Percentiles rank a stretch among this genome's conserved stretches.
phyloP scores from a whole-genome alignment of 805 yeast genomes.

The Candida odintsovae region DNA sequence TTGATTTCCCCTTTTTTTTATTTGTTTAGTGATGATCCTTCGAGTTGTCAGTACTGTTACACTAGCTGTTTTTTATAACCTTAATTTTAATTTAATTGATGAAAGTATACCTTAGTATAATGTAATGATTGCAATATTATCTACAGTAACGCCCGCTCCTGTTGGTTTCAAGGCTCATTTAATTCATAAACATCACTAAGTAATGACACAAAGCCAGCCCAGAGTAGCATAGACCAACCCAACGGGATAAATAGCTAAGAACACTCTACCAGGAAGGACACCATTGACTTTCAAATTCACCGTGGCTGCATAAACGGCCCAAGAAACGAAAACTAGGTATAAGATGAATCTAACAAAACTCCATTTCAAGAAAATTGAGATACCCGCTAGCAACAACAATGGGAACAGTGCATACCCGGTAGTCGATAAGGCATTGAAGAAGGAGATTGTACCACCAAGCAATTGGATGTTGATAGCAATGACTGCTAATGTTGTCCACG shows the following conservation, averaged over 20 bases:
- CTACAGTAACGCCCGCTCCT: too few species aligned
- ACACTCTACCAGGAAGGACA: constrained; percentile 53
- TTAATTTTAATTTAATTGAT: background rate
- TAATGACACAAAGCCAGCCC: constrained; percentile 63
- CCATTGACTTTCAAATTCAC: constrained; percentile 58
- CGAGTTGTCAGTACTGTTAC: too few species aligned
- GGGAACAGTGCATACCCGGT: constrained; percentile 71
- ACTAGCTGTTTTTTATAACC: background rate
- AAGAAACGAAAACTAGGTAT: constrained; percentile 40
- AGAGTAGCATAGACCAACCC: constrained; percentile 55
- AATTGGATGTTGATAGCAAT: constrained; percentile 63
- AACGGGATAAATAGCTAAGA: constrained; percentile 62
- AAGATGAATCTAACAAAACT: constrained; percentile 44
- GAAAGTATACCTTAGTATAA: background rate
- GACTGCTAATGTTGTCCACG: constrained; percentile 57
- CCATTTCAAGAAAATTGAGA: constrained; percentile 43
- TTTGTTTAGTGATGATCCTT: too few species aligned
- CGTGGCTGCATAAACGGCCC: constrained; percentile 63
- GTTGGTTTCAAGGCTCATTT: too few species aligned
- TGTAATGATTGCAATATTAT: too few species aligned
- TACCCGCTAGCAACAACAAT: constrained; percentile 44
- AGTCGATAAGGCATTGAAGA: constrained; percentile 62
- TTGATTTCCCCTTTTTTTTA: background rate
- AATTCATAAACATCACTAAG: constrained; percentile 19
- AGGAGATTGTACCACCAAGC: constrained; percentile 55